A percentile compares a stretch with the other conserved stretches of the same genome.
These are phyloP conservation scores for Oxyria digyna DNA, from an alignment of 148 eudicot genomes.

Conservation along the genomic window DNA sequence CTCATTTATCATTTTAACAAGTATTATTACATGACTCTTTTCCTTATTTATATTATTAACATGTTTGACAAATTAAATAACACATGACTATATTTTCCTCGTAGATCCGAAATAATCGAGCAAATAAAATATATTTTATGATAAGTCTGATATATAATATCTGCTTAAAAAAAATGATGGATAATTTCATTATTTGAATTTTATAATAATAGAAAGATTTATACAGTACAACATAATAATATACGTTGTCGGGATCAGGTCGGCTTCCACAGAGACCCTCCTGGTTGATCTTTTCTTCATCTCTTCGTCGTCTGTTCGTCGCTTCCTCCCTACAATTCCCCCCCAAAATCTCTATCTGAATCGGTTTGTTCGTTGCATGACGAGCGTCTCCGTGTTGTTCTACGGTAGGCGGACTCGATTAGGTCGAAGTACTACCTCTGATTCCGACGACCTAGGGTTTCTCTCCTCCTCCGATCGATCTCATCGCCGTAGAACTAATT, in stretches of 20 bases:
- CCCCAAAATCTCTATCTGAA: not conserved
- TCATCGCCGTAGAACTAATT: not conserved
- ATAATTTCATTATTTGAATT: no score
- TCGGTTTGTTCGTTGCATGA: constrained; percentile 28
- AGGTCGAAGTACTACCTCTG: constrained; percentile 19
- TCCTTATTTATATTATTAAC: no score
- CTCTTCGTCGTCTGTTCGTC: not conserved
- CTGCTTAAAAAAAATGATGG: no score
- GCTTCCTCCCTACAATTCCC: not conserved
- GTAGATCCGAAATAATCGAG: no score
- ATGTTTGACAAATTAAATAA: no score
- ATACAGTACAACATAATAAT: no score
- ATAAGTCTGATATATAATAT: no score
- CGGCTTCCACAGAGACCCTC: not conserved
- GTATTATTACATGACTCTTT: no score
- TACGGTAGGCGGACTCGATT: constrained; percentile 42
- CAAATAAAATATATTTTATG: no score
- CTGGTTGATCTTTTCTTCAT: not conserved
- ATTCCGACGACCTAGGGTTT: constrained; percentile 18
- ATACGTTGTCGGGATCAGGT: not conserved
- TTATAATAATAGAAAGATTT: no score
- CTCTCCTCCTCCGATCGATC: constrained; percentile 7
- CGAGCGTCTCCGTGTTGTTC: constrained; percentile 52
- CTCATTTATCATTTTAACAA: no score
- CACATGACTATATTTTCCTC: no score